Evolutionary conservation across 306 rosid species (phyloP).

Genomic region (Betula pendula): DNA sequence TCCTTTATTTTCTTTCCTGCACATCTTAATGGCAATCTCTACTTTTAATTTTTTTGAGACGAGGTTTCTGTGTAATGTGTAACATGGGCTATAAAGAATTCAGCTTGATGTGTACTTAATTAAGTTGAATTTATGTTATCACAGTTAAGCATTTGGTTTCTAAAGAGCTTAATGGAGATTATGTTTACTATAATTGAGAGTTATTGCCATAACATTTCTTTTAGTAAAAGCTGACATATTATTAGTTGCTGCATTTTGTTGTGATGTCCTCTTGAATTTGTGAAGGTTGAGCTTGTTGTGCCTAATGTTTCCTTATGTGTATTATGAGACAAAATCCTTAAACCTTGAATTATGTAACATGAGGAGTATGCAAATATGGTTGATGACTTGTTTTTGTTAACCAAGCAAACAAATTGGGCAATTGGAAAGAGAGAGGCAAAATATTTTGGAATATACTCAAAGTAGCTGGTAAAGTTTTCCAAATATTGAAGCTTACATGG

Average conservation of each 20-base stretch:
- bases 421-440: neutral
- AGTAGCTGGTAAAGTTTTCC: neutral
- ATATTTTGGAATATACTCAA: neutral
- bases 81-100: neutral
- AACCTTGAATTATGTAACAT: neutral
- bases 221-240: neutral
- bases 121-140: neutral
- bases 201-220: neutral
- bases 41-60: neutral
- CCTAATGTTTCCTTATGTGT: neutral
- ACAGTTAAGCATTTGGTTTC: neutral
- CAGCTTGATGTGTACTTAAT: neutral
- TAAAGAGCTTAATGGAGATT: neutral
- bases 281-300: neutral
- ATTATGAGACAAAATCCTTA: neutral
- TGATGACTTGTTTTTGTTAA: neutral
- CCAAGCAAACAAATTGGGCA: neutral
- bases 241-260: neutral
- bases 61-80: neutral
- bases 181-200: neutral
- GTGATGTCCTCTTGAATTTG: neutral
- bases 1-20: neutral
- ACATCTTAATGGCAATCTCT: neutral
- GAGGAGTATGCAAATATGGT: neutral
- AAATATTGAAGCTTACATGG: neutral